Evolutionary conservation across 805 yeast genomes (phyloP), one percentile per base, ranked within the genome.

Genomic region (Saccharomyces paradoxus): DNA sequence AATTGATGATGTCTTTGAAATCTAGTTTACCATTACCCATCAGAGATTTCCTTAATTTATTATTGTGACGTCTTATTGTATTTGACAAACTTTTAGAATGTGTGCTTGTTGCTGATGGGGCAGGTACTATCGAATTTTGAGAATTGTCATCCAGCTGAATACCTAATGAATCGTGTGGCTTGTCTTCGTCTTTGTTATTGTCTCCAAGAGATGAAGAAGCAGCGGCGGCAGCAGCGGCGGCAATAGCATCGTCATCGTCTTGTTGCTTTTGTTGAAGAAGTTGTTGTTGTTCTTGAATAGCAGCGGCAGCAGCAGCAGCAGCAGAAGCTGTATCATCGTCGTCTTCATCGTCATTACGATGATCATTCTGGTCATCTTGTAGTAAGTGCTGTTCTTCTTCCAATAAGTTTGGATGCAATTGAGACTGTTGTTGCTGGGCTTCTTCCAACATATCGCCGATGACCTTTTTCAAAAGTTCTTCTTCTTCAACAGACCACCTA

Each of bases 401-500:
- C 17, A 37, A 37, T 17, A 37, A 17, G 17, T 37, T 37, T 5
- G 44, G 44, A 17, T 37, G 44, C 17, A 37, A 17, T 7, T 48
- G 32, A 12, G 50, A 28, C 12, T 31, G 32, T 21, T 49, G 32
- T 9, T 46, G 50, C 17, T 50, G 37, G 4, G 62, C 63, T 3
- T 66, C 64, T 24, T 65, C 61, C 48, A 77, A 58, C 66, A 82
- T 72, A 21, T 74, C 73, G 28, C 69, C 65, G 21, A 87, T 80
- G 12, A 83, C 77, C 13, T 64, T 63, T 51, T 75, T 74, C 54
- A 90, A 73, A 51, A 72, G 70, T n/a, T 72, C 74, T 64, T 89
- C 96, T 63, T 87, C 95, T 28, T 78, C 81, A 1, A 67, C 65
- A 0, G 83, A 72, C 97, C 97, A 90, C 65, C 84, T 86, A 68